phyloP scores from a whole-genome alignment of 2,329 filamentous ascomycete genomes.

The Sordariomycetes sp. region DNA sequence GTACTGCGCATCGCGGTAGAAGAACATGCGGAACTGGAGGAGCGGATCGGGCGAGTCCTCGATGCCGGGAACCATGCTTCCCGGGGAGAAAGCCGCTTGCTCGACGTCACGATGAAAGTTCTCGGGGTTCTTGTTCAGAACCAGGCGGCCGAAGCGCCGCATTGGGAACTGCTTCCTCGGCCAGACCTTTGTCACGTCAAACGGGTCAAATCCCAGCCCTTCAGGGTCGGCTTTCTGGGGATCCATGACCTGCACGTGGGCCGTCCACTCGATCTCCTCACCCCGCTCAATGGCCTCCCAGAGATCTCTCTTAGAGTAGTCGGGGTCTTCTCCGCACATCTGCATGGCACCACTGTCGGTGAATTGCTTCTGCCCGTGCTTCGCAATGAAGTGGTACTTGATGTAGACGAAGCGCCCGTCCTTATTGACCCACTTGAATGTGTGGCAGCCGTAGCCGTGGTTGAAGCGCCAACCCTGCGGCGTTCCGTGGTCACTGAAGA shows the following conservation, averaged over 20 bases:
- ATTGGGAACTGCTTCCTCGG: conserved; percentile 69
- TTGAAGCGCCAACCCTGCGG: conserved; percentile 58
- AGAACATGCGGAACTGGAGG: conserved; percentile 62
- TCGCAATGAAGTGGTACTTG: conserved; percentile 70
- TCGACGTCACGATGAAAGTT: conserved; percentile 79
- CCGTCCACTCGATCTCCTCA: conserved; percentile 67
- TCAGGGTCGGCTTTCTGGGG: conserved; percentile 45
- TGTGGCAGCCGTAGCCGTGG: conserved; percentile 60
- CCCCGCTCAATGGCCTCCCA: conserved; percentile 64
- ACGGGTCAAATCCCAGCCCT: conserved; percentile 28
- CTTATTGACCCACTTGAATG: conserved; percentile 39
- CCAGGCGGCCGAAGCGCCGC: conserved; percentile 68
- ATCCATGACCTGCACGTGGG: conserved; percentile 71
- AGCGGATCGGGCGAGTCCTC: conserved; percentile 70
- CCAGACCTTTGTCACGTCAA: conserved; percentile 35
- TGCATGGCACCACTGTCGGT: conserved; percentile 76
- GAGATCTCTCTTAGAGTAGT: conserved; percentile 75
- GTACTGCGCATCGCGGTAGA: conserved; percentile 59
- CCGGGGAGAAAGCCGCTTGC: conserved; percentile 75
- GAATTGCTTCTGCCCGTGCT: conserved; percentile 65
- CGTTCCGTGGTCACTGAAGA: conserved; percentile 59
- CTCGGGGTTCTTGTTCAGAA: conserved; percentile 71
- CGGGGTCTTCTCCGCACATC: conserved; percentile 63
- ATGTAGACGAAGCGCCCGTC: conserved; percentile 63
- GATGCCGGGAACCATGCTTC: conserved; percentile 70